phyloP scores from a whole-genome alignment of 1,284 basidiomycete species.

The Apiotrichum mycotoxinovorans region DNA sequence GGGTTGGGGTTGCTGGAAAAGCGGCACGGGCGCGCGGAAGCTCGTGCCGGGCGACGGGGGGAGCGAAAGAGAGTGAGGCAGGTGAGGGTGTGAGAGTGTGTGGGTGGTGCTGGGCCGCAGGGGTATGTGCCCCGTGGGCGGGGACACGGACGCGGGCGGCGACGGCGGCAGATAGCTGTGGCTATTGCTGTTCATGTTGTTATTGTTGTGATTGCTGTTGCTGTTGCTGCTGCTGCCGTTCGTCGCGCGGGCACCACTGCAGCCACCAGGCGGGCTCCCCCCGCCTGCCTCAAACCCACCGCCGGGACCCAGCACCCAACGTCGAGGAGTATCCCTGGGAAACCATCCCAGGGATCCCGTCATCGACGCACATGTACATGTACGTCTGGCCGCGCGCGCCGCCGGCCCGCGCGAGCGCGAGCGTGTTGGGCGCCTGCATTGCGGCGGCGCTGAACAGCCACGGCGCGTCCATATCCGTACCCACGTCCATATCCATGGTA shows the following conservation, averaged over 20 bases:
- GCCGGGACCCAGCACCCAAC: slow-evolving; percentile 43
- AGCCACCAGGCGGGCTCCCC: slow-evolving; percentile 41
- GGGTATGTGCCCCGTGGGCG: slow-evolving; percentile 1
- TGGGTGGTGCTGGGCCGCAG: slow-evolving; percentile 3
- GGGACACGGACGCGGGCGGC: slow-evolving; percentile 3
- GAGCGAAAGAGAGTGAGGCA: no score
- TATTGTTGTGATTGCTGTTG: neutral
- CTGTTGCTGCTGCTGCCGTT: neutral
- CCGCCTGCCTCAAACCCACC: slow-evolving; percentile 52
- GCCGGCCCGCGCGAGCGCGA: slow-evolving; percentile 46
- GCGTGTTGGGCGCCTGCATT: slow-evolving; percentile 25
- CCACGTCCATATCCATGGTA: no score
- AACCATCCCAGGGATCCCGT: slow-evolving; percentile 12
- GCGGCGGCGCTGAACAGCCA: slow-evolving; percentile 27
- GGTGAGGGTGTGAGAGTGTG: no score
- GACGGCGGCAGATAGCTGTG: slow-evolving; percentile 4
- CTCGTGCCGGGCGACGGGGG: neutral
- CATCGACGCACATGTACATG: slow-evolving; percentile 44
- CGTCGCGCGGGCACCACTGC: neutral
- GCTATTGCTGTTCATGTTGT: neutral
- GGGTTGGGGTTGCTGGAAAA: no score
- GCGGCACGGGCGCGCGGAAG: neutral
- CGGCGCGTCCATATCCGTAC: slow-evolving; percentile 1
- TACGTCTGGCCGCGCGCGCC: slow-evolving; percentile 40
- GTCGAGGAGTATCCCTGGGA: slow-evolving; percentile 29